Evolutionary conservation across 2,329 filamentous ascomycete genomes (phyloP), one percentile per base, ranked within the genome.

Genomic region (Aspergillus chevalieri): DNA sequence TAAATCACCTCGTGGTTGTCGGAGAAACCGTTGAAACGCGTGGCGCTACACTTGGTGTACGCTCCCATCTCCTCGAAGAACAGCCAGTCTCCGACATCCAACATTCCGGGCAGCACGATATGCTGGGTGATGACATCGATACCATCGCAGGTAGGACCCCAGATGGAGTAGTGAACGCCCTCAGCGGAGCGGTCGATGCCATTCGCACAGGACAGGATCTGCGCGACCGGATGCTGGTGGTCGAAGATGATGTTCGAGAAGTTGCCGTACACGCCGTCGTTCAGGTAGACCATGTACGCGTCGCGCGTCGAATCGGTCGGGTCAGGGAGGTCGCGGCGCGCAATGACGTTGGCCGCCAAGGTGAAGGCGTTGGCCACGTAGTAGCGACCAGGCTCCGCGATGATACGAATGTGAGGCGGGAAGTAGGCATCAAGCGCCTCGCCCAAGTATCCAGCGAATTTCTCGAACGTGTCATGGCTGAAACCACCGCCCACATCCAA

Each of bases 191-290:
- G 77, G 70, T 84, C 73, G 85, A 64, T 83, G 66, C 54, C 80
- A 79, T 54, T 78, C 71, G 52, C 78, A 76, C 79, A 75, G 57
- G 83, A 85, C 48, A 98, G 78, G 51, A 97, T 81, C 71, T 87
- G 88, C 49, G 92, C 89, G 43, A 87, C 74, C 1, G 93, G 93
- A 63, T 94, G 82, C 78, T 98, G 93, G 72, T 97, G 93, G 66
- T 97, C 93, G 69, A 96, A 98, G 78, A 97, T 95, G 79, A 97
- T 97, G 82, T 90, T 94, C 58, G 89, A 95, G 67, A 98, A 97
- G 76, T 97, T 97, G 64, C 93, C 93, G 65, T 98, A 98, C 47
- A 97, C 86, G 24, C 93, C 93, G 61, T 98, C 93, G 67, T 98
- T 98, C 68, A 97, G 77, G 70, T 98, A 98, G 43, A 96, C 75